Evolutionary conservation across 768 basidiomycete genomes (phyloP).

Genomic region (Punctularia strigosozonata): DNA sequence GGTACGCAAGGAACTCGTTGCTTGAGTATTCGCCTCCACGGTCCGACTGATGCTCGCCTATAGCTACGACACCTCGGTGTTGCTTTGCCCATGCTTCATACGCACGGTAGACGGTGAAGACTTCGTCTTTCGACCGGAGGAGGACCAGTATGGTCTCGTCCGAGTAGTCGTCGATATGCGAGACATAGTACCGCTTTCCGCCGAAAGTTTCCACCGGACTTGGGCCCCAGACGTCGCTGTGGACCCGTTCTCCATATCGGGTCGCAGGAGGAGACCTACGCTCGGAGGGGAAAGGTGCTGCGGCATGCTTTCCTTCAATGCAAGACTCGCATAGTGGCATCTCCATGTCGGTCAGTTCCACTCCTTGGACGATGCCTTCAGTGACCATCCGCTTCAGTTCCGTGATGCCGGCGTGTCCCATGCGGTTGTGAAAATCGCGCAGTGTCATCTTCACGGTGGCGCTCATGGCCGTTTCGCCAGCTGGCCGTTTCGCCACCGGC

Average conservation of each 20-base stretch:
- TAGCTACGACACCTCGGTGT: too few species aligned
- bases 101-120: not conserved
- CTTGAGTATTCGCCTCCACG: slow-evolving; percentile 9
- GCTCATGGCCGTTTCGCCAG: not conserved
- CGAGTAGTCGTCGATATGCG: slow-evolving; percentile 2
- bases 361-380: not conserved
- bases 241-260: too few species aligned
- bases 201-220: not conserved
- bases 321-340: not conserved
- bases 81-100: not conserved
- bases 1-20: not conserved
- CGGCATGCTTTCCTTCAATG: not conserved
- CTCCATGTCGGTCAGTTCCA: not conserved
- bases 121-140: not conserved
- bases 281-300: not conserved
- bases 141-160: too few species aligned
- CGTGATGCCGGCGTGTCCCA: slow-evolving; percentile 4
- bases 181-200: not conserved
- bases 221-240: not conserved
- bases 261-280: too few species aligned
- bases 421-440: slow-evolving; percentile 7
- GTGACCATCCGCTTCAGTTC: not conserved
- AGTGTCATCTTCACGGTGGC: slow-evolving; percentile 1
- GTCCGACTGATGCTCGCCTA: slow-evolving; percentile 4
- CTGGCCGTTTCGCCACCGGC: not conserved